Conservation (phyloP, 108 stramenopile species). For the Mayamaea pseudoterrestris region DNA sequence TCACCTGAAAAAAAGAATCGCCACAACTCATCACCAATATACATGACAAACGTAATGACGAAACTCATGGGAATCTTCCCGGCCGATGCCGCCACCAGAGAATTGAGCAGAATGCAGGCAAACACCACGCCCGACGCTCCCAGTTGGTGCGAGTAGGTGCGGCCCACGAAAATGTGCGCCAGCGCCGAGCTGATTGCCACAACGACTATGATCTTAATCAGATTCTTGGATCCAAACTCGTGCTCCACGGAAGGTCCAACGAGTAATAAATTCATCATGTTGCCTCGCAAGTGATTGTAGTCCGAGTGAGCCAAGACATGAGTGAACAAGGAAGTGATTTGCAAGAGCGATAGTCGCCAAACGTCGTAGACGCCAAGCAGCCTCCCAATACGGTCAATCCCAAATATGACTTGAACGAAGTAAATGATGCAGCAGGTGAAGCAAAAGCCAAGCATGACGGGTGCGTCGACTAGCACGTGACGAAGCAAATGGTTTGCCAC, state of each 20-base stretch:
- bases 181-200: slow-evolving; percentile 14
- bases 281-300: slow-evolving; percentile 13
- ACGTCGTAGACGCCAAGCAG: slow-evolving; percentile 1
- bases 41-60: slow-evolving; percentile 14
- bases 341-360: neutral
- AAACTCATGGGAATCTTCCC: slow-evolving; percentile 19
- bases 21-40: slow-evolving; percentile 18
- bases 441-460: neutral
- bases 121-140: slow-evolving; percentile 21
- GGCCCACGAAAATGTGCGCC: slow-evolving; percentile 18
- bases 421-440: neutral
- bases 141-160: slow-evolving; percentile 10
- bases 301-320: slow-evolving; percentile 14
- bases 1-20: slow-evolving; percentile 12
- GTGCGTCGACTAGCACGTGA: neutral
- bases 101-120: slow-evolving; percentile 21
- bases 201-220: slow-evolving; percentile 8
- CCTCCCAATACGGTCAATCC: neutral
- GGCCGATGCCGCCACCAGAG: slow-evolving; percentile 7
- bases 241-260: slow-evolving; percentile 16
- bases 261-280: slow-evolving; percentile 18
- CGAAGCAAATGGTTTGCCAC: neutral
- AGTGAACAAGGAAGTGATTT: slow-evolving; percentile 10
- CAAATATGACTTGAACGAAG: neutral
- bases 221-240: slow-evolving; percentile 11